phyloP scores from a whole-genome alignment of 2,329 filamentous ascomycete genomes.

The Simplicillium aogashimaense region DNA sequence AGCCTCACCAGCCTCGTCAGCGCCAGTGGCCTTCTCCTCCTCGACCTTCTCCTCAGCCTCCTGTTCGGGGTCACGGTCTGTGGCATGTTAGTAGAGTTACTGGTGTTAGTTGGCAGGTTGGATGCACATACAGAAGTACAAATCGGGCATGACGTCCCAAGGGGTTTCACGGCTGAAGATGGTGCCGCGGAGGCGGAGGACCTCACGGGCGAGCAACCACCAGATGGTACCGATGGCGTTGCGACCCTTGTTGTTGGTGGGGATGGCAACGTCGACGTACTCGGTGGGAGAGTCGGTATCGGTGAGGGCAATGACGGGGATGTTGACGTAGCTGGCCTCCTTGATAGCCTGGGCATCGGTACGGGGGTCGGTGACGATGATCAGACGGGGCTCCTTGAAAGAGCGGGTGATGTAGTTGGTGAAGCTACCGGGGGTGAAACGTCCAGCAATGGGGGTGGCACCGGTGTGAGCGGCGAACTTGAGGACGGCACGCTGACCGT shows the following conservation, averaged over 20 bases:
- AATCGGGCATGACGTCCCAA: constrained; percentile 99
- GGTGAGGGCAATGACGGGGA: constrained; percentile 97
- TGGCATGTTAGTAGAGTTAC: no score
- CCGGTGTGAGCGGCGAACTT: constrained; percentile 99
- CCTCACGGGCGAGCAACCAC: constrained; percentile 99
- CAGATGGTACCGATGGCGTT: constrained; percentile 97
- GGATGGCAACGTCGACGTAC: constrained; percentile 99
- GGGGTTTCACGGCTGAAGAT: constrained; percentile 91
- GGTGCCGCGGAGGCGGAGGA: constrained; percentile 95
- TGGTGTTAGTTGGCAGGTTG: constrained; percentile 6
- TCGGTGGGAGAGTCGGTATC: constrained; percentile 99
- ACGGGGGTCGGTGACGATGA: constrained; percentile 98
- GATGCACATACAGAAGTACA: constrained; percentile 80
- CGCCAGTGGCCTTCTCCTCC: constrained; percentile 82
- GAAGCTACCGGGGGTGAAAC: constrained; percentile 99
- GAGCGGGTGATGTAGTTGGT: constrained; percentile 99
- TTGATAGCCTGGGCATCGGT: constrained; percentile 99
- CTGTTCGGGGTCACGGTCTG: constrained; percentile 94
- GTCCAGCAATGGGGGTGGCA: constrained; percentile 94
- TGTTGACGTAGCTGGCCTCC: constrained; percentile 99
- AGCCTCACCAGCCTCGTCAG: constrained; percentile 72
- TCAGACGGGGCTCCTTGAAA: constrained; percentile 99
- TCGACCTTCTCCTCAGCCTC: constrained; percentile 98
- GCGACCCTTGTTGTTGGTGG: constrained; percentile 99
- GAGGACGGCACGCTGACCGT: constrained; percentile 97